Percentiles rank a stretch among this genome's conserved stretches.
Conservation (phyloP, 1,284 basidiomycete species). For the Cryptococcus neoformans region DNA sequence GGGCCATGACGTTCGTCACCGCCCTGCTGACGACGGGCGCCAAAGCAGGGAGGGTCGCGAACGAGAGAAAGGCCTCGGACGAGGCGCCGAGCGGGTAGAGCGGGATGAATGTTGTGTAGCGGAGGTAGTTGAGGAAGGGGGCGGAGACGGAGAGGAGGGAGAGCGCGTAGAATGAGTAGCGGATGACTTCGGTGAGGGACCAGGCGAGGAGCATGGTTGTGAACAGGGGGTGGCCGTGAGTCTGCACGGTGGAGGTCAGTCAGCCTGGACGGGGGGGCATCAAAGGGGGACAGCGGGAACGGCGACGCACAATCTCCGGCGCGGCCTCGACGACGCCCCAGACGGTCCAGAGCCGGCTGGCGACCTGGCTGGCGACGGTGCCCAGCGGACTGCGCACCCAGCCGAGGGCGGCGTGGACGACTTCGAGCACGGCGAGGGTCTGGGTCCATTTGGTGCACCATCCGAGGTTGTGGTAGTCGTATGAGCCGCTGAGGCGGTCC, state of each 20-base stretch:
- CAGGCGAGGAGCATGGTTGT: constrained; percentile 92
- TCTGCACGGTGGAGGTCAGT: not conserved
- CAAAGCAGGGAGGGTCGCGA: constrained; percentile 66
- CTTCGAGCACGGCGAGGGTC: constrained; percentile 74
- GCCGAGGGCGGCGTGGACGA: constrained; percentile 74
- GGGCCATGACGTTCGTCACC: constrained; percentile 11
- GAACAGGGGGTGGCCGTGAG: constrained; percentile 62
- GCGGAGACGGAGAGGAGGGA: constrained; percentile 58
- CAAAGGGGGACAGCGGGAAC: not conserved
- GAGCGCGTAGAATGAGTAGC: constrained; percentile 86
- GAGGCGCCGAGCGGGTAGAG: constrained; percentile 90
- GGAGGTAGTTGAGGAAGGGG: constrained; percentile 42
- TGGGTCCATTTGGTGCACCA: constrained; percentile 68
- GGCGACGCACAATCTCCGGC: constrained; percentile 37
- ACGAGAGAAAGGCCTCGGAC: constrained; percentile 83
- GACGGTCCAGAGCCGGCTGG: constrained; percentile 78
- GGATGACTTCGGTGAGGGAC: constrained; percentile 86
- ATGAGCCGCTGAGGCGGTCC: constrained; percentile 50
- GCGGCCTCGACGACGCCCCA: constrained; percentile 75
- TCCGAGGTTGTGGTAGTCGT: constrained; percentile 56
- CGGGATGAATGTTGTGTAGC: constrained; percentile 90
- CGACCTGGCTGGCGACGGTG: constrained; percentile 83
- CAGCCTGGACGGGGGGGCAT: not conserved
- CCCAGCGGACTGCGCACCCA: constrained; percentile 80
- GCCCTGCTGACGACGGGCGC: constrained; percentile 39